These are phyloP conservation scores for Sphaerulina musiva DNA, from an alignment of 2,329 filamentous ascomycete genomes.

Conservation along the genomic window DNA sequence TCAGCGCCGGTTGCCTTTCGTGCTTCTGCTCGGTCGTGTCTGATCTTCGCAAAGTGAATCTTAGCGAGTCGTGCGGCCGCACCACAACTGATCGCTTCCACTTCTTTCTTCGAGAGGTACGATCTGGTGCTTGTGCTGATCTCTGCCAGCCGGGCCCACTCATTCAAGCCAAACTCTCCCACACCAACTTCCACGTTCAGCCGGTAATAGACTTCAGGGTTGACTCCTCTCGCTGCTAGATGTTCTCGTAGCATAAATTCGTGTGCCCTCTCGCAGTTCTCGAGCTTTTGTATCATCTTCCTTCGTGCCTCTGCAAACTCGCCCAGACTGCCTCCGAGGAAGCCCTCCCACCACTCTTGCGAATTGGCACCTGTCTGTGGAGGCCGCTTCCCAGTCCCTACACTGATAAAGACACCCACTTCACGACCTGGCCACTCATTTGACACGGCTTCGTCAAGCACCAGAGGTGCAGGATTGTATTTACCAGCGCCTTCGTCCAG, in stretches of 20 bases:
- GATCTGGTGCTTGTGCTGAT: constrained; percentile 87
- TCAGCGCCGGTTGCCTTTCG: constrained; percentile 30
- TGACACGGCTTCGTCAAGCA: constrained; percentile 80
- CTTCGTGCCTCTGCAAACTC: constrained; percentile 86
- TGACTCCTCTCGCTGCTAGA: constrained; percentile 65
- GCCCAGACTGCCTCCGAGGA: constrained; percentile 58
- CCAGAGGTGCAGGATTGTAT: constrained; percentile 81
- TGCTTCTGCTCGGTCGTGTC: constrained; percentile 51
- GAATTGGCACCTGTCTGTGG: constrained; percentile 61
- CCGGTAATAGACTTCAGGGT: constrained; percentile 84
- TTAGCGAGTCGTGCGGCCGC: constrained; percentile 76
- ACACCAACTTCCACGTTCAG: constrained; percentile 96
- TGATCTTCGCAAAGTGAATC: constrained; percentile 68
- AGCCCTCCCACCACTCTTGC: constrained; percentile 87
- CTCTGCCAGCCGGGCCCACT: constrained; percentile 88
- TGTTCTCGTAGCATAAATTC: constrained; percentile 76
- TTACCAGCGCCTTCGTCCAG: constrained; percentile 87
- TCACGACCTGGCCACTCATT: constrained; percentile 96
- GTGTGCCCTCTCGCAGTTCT: constrained; percentile 88
- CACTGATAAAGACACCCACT: constrained; percentile 82
- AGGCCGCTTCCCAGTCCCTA: constrained; percentile 85
- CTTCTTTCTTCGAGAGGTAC: constrained; percentile 67
- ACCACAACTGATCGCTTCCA: constrained; percentile 70
- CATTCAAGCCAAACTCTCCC: constrained; percentile 97
- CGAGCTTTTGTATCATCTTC: constrained; percentile 82